Percentiles rank a stretch among this genome's conserved stretches.
phyloP scores from a whole-genome alignment of 768 basidiomycete genomes.

The Leccinum aurantiacum region DNA sequence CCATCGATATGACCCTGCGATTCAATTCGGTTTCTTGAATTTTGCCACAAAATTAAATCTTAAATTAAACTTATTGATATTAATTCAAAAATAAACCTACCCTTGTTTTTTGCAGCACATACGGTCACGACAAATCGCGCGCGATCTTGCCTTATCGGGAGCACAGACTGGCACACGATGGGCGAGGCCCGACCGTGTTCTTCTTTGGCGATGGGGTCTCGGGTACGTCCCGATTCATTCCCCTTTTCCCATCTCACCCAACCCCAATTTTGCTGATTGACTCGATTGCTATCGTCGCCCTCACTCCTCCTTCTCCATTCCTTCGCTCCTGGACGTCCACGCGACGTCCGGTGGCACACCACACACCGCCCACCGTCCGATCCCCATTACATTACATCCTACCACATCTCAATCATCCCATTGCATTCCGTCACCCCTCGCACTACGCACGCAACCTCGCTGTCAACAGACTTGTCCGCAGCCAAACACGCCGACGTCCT shows the following conservation, averaged over 20 bases:
- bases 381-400: not conserved
- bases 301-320: not conserved
- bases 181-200: slow-evolving; percentile 68
- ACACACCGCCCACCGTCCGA: not conserved
- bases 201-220: slow-evolving; percentile 99
- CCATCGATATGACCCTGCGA: not conserved
- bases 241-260: not conserved
- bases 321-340: not conserved
- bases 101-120: slow-evolving; percentile 44
- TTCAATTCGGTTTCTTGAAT: not conserved
- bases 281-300: not conserved
- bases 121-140: slow-evolving; percentile 95
- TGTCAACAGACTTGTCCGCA: slow-evolving; percentile 78
- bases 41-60: not conserved
- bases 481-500: slow-evolving; percentile 90
- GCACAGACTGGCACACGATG: slow-evolving; percentile 33
- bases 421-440: not conserved
- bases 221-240: slow-evolving; percentile 46
- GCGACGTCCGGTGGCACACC: not conserved
- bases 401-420: not conserved
- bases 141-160: slow-evolving; percentile 86
- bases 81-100: not conserved
- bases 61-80: not conserved
- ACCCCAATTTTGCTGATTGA: not conserved
- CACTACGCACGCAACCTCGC: not conserved